These are phyloP conservation scores for Mycena belliarum DNA, from an alignment of 768 basidiomycete genomes.

Conservation along the genomic window DNA sequence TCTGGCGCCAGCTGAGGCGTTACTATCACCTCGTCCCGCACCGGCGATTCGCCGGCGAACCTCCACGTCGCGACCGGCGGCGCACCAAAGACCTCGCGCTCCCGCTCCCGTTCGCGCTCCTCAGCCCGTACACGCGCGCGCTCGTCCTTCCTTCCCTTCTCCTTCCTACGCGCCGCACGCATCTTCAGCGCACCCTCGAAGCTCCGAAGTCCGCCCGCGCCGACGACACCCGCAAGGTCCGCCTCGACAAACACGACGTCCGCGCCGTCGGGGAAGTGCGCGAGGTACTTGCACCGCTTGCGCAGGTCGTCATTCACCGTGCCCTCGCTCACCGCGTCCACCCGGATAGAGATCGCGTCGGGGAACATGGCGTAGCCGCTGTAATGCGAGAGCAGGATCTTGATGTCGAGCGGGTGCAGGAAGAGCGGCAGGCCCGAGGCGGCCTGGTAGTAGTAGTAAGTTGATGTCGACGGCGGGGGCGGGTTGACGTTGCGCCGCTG, in stretches of 20 bases:
- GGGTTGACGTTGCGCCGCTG: constrained; percentile 82
- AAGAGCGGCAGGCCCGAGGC: constrained; percentile 89
- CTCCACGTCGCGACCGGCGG: constrained; percentile 20
- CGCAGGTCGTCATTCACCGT: constrained; percentile 92
- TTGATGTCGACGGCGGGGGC: constrained; percentile 82
- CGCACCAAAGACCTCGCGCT: constrained; percentile 31
- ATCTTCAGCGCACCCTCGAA: constrained; percentile 83
- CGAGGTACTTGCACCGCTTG: constrained; percentile 93
- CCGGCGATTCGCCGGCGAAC: constrained; percentile 26
- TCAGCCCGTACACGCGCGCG: constrained; percentile 78
- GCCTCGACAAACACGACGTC: constrained; percentile 95
- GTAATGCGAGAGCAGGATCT: constrained; percentile 85
- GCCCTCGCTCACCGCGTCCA: constrained; percentile 74
- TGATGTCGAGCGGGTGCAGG: constrained; percentile 95
- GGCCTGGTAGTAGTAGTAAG: constrained; percentile 96
- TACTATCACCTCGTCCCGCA: constrained; percentile 27
- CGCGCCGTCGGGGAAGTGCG: constrained; percentile 86
- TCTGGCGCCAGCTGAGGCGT: constrained; percentile 26
- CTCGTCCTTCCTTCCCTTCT: constrained; percentile 86
- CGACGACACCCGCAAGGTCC: constrained; percentile 77
- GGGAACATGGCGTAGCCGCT: constrained; percentile 82
- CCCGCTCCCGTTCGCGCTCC: constrained; percentile 68
- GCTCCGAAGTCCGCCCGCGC: constrained; percentile 73
- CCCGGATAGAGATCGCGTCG: constrained; percentile 73
- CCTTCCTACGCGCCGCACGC: constrained; percentile 71